Evolutionary conservation across 768 basidiomycete species (phyloP).

Genomic region (Lactifluus pinguis): DNA sequence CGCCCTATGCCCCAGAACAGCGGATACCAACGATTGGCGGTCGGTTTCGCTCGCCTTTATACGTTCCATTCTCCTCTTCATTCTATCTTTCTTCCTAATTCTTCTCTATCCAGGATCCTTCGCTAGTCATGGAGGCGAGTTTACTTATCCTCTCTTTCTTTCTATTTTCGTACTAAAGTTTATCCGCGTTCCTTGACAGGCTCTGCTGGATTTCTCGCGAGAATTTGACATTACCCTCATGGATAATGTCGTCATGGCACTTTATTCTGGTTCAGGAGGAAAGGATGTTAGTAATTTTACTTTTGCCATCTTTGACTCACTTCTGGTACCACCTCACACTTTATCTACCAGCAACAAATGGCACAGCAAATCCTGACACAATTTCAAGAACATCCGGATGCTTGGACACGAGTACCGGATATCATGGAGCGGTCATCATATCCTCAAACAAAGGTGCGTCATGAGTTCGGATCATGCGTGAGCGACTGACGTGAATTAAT

Average conservation of each 20-base stretch:
- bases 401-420: slow-evolving; percentile 95
- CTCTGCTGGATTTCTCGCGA: slow-evolving; percentile 84
- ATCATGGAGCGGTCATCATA: slow-evolving; percentile 80
- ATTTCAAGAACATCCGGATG: slow-evolving; percentile 91
- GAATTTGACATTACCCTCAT: slow-evolving; percentile 90
- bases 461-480: not conserved
- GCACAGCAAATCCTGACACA: slow-evolving; percentile 93
- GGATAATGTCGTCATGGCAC: slow-evolving; percentile 88
- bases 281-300: slow-evolving; percentile 51
- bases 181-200: slow-evolving; percentile 34
- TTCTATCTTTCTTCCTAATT: not conserved
- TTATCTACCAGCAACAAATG: slow-evolving; percentile 66
- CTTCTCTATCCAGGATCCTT: not conserved
- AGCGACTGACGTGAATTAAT: not conserved
- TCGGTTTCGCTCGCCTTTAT: not conserved
- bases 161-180: not conserved
- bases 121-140: slow-evolving; percentile 9
- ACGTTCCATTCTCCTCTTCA: not conserved
- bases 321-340: slow-evolving; percentile 12
- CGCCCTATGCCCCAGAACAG: slow-evolving; percentile 18
- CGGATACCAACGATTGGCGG: slow-evolving; percentile 15
- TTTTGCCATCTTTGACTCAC: slow-evolving; percentile 2
- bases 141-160: not conserved
- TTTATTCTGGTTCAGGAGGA: slow-evolving; percentile 74
- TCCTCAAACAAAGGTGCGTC: slow-evolving; percentile 71